Evolutionary conservation across 2,329 filamentous ascomycete species (phyloP).

Genomic region (Neonectria ditissima): DNA sequence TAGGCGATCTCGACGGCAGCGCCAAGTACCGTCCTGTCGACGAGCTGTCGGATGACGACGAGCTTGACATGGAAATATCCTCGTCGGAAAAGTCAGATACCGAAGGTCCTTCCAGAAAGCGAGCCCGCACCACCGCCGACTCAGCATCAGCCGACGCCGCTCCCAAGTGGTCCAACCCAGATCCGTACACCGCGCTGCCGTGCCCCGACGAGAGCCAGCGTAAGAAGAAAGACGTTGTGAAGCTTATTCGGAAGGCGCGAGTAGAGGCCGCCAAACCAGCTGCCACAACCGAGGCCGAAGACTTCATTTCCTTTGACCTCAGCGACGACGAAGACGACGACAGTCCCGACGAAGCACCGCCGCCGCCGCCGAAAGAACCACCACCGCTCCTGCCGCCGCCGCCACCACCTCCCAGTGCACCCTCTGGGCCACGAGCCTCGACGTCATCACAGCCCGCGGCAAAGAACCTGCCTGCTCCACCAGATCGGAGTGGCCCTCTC

Average conservation of each 20-base stretch:
- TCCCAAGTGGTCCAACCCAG: conserved; percentile 95
- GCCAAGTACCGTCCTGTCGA: conserved; percentile 67
- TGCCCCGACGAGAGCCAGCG: conserved; percentile 78
- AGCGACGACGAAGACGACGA: conserved; percentile 65
- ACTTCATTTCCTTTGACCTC: conserved; percentile 90
- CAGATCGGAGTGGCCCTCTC: conserved; percentile 58
- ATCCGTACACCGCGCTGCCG: conserved; percentile 90
- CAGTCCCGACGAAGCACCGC: conserved; percentile 32
- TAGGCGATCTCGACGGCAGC: conserved; percentile 58
- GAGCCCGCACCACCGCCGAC: conserved; percentile 44
- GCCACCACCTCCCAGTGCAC: conserved; percentile 39
- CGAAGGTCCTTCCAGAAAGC: conserved; percentile 57
- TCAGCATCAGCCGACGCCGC: conserved; percentile 55
- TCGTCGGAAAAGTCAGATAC: conserved; percentile 44
- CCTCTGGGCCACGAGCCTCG: conserved; percentile 39
- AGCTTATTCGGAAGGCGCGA: conserved; percentile 90
- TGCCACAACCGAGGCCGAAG: conserved; percentile 71
- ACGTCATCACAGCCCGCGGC: conserved; percentile 26
- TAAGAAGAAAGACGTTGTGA: conserved; percentile 89
- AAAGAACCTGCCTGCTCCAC: conserved; percentile 13
- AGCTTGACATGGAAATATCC: conserved; percentile 74
- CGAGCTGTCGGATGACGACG: conserved; percentile 72
- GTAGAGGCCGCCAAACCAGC: conserved; percentile 66
- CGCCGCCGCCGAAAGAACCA: conserved; percentile 32
- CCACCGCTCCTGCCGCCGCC: conserved; percentile 25